phyloP scores from a whole-genome alignment of 768 basidiomycete species.

The Wakefieldia striispora region DNA sequence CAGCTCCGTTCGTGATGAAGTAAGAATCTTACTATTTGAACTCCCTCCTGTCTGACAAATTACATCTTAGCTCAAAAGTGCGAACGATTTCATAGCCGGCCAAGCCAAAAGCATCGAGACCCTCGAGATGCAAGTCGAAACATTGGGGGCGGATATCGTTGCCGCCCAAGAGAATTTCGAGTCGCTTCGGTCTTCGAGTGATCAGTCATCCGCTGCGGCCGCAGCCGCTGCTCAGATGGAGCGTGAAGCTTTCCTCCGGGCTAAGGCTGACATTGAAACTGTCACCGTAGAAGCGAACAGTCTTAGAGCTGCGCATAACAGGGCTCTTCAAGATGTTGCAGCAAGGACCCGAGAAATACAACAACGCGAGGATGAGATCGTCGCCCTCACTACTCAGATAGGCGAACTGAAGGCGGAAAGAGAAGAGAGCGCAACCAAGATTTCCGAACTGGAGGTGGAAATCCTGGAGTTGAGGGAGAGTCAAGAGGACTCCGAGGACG shows the following conservation, averaged over 20 bases:
- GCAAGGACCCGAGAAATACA: constrained; percentile 48
- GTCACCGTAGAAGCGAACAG: constrained; percentile 50
- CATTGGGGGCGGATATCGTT: constrained; percentile 49
- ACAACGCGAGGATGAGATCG: constrained; percentile 41
- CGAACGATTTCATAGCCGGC: constrained; percentile 38
- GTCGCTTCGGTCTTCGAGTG: constrained; percentile 45
- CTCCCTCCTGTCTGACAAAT: constrained; percentile 1
- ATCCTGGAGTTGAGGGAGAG: constrained; percentile 73
- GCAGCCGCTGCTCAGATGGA: constrained; percentile 56
- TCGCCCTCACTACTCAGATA: constrained; percentile 49
- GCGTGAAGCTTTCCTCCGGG: constrained; percentile 61
- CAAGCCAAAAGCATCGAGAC: constrained; percentile 46
- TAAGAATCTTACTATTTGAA: constrained; percentile 28
- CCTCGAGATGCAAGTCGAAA: constrained; percentile 50
- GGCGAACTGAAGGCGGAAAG: constrained; percentile 57
- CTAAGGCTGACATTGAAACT: constrained; percentile 58
- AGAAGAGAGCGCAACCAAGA: constrained; percentile 65
- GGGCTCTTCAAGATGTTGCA: constrained; percentile 47
- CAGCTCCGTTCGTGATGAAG: constrained; percentile 48
- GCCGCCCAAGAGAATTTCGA: constrained; percentile 54
- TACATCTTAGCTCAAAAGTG: constrained; percentile 47
- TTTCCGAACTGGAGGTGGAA: constrained; percentile 82
- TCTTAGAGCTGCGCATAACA: constrained; percentile 49
- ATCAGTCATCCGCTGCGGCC: constrained; percentile 41
- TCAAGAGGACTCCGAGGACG: constrained; percentile 63